Percentiles rank a stretch among this genome's conserved stretches.
Evolutionary conservation across 2,329 filamentous ascomycete species (phyloP).

Genomic region (Phyllosticta citriasiana): DNA sequence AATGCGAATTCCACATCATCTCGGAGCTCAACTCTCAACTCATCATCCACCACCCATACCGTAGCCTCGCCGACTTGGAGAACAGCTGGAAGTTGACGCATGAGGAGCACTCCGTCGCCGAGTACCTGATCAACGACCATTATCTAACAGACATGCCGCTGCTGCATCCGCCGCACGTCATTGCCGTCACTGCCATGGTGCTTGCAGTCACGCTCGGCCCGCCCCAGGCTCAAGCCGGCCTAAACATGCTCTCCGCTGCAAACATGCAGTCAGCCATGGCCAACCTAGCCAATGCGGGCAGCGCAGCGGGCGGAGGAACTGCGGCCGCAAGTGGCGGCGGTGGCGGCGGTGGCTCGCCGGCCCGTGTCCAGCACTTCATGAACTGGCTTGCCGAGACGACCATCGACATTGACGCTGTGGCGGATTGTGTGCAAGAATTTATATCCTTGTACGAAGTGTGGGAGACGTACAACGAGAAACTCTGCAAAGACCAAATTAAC

Average conservation of each 20-base stretch:
- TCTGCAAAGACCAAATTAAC: slow-evolving; percentile 52
- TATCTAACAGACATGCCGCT: slow-evolving; percentile 88
- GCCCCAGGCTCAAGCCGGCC: slow-evolving; percentile 34
- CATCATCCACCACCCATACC: slow-evolving; percentile 85
- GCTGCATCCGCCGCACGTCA: slow-evolving; percentile 73
- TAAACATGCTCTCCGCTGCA: slow-evolving; percentile 34
- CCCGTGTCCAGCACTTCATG: slow-evolving; percentile 56
- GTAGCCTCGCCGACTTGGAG: slow-evolving; percentile 63
- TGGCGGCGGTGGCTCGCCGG: slow-evolving; percentile 29
- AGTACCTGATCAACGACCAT: slow-evolving; percentile 81
- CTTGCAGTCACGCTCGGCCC: slow-evolving; percentile 75
- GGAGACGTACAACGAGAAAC: slow-evolving; percentile 56
- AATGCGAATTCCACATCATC: slow-evolving; percentile 89
- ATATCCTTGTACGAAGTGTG: slow-evolving; percentile 78
- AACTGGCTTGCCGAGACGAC: slow-evolving; percentile 79
- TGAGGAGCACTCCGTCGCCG: slow-evolving; percentile 69
- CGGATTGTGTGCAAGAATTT: slow-evolving; percentile 84
- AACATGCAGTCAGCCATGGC: slow-evolving; percentile 28
- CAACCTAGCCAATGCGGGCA: slow-evolving; percentile 20
- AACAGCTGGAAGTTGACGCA: slow-evolving; percentile 59
- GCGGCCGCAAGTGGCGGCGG: slow-evolving; percentile 13
- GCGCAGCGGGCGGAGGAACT: slow-evolving; percentile 10
- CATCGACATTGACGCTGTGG: slow-evolving; percentile 72
- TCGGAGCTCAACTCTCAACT: slow-evolving; percentile 84
- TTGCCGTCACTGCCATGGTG: slow-evolving; percentile 79